Base-by-base conservation (phyloP, 1,284 basidiomycete genomes). In the Athelia sp. region DNA sequence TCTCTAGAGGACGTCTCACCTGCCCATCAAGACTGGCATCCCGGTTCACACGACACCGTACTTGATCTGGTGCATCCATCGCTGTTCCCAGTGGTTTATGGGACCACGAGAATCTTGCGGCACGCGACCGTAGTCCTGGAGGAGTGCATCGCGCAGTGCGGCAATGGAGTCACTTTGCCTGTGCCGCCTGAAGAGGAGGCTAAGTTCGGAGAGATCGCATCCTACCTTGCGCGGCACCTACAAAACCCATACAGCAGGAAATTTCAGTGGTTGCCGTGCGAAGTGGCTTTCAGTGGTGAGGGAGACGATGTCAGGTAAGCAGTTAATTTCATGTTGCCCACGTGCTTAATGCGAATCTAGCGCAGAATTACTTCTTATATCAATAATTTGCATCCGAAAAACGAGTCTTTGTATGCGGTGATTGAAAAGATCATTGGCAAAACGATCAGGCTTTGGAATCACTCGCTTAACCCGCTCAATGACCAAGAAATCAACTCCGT, bases 21-120 rank as follows among this genome's bases (percentile, higher is more conserved):
- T 43, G 54, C 62, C 1, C 44, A 64, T 23, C 70, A 67, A 45
- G 74, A 77, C 56, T 76, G 74, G 74, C 74, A 75, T 53, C 75
- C 75, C 0, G 63, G 67, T 9, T 73, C 74, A 8, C 60, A 74
- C 32, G 59, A 62, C 2, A 66, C 64, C 46, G 73, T 76, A 4
- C 67, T 75, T 10, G 72, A 75, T 49, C 65, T 75, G 23, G 68
- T 75, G 1, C 70, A 75, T 50, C 73, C 73, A 0, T 72, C 69
- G 2, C 59, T 74, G 6, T 74, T 67, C 51, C 67, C 67, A 3
- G 49, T 74, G 17, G 63, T 70, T 1, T 72, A 73, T 51, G 68
- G 62, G 14, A 38, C 17, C 14, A 35, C 46, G 38, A 44, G 23
- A n/a, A 18, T n/a, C 15, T 9, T 40, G 18, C 6, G 29, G 29